Evolutionary conservation across 2,329 filamentous ascomycete species (phyloP).

Genomic region (Alternaria brassicicola): DNA sequence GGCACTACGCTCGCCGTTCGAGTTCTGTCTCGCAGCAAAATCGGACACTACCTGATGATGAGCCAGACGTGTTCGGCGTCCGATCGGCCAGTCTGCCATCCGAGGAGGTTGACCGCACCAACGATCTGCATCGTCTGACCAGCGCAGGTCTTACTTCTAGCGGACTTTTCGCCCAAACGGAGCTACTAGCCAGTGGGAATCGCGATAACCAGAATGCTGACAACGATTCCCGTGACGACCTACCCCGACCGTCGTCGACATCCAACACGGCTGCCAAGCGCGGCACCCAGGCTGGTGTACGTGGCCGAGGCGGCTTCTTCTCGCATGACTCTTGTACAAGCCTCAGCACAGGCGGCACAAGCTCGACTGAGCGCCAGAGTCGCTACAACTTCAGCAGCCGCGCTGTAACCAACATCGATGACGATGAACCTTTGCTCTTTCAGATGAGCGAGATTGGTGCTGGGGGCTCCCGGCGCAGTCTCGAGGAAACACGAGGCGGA

Average conservation of each 20-base stretch:
- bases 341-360: constrained; percentile 41
- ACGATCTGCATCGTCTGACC: constrained; percentile 37
- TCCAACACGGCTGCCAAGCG: constrained; percentile 41
- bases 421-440: constrained; percentile 74
- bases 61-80: constrained; percentile 65
- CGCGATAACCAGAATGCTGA: constrained; percentile 28
- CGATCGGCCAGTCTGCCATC: constrained; percentile 72
- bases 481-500: constrained; percentile 46
- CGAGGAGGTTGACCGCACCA: constrained; percentile 59
- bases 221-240: constrained; percentile 36
- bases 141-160: constrained; percentile 67
- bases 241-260: constrained; percentile 34
- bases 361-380: constrained; percentile 44
- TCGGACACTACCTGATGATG: constrained; percentile 66
- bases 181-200: constrained; percentile 36
- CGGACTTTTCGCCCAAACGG: constrained; percentile 60
- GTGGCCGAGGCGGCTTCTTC: constrained; percentile 41
- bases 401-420: constrained; percentile 52
- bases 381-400: constrained; percentile 56
- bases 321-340: constrained; percentile 41
- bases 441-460: constrained; percentile 73
- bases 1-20: constrained; percentile 62
- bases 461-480: constrained; percentile 43
- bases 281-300: constrained; percentile 28
- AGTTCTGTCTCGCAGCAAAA: constrained; percentile 73